Evolutionary conservation across 805 yeast species (phyloP).

Genomic region (Candida ovalis): DNA sequence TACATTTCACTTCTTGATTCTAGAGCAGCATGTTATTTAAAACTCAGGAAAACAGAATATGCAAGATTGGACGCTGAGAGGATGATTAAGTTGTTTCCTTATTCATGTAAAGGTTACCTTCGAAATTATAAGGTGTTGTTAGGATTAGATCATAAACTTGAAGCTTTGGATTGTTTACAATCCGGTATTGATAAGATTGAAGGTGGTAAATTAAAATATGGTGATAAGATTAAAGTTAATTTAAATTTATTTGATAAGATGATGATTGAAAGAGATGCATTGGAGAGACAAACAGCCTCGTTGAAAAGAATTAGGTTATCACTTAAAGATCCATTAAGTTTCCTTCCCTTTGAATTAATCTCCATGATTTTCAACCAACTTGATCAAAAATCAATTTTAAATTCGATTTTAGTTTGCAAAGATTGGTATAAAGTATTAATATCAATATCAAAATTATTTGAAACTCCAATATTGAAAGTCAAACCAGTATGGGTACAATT

Average conservation of each 20-base stretch:
- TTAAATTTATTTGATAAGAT: conserved; percentile 30
- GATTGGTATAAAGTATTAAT: conserved; percentile 15
- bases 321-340: conserved; percentile 18
- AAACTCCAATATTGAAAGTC: conserved; percentile 8
- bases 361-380: conserved; percentile 9
- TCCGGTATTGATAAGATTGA: conserved; percentile 37
- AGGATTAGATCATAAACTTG: conserved; percentile 24
- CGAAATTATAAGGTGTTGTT: conserved; percentile 38
- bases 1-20: conserved; percentile 34
- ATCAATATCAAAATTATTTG: conserved; percentile 11
- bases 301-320: background rate
- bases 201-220: conserved; percentile 26
- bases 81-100: conserved; percentile 37
- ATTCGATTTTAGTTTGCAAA: conserved; percentile 15
- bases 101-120: conserved; percentile 47
- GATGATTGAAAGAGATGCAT: conserved; percentile 6
- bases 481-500: conserved; percentile 10
- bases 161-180: conserved; percentile 36
- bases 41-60: conserved; percentile 28
- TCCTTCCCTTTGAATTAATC: conserved; percentile 27
- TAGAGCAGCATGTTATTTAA: conserved; percentile 48
- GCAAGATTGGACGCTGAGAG: conserved; percentile 38
- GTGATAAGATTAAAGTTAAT: conserved; percentile 28
- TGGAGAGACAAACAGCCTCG: conserved; percentile 4
- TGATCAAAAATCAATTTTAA: conserved; percentile 13